Evolutionary conservation across 1,139 yeast genomes (phyloP), one percentile per base, ranked within the genome.

Genomic region (Sugiyamaella sp.): DNA sequence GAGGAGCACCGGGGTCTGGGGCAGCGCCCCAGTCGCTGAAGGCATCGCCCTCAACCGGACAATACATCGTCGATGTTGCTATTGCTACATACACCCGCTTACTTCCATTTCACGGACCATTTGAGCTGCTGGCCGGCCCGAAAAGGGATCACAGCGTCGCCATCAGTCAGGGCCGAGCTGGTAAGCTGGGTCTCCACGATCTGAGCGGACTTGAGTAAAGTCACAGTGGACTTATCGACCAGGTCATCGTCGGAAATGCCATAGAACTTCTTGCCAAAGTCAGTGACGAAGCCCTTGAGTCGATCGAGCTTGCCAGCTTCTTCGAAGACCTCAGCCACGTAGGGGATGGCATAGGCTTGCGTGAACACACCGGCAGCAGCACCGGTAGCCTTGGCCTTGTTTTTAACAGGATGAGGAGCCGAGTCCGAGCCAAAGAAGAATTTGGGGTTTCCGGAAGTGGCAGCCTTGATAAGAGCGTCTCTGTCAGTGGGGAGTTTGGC

Each of bases 341-440:
- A 93, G 17, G 90, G 79, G 32, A 93, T 73, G 2, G 87, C 96
- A 64, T 82, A 82, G 21, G 90, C 81, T 69, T 93, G 99, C 2
- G 98, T 89, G 72, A 81, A 93, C 14, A 93, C 97, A 63, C 99
- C 99, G 14, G 99, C 99, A 66, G 98, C 91, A 12, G 93, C 97
- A 20, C 93, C 95, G 37, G 77, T 74, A 62, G 84, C 91, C 59
- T 80, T 85, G 41, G 89, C 78, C 71, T 93, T 93, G 56, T 83
- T 82, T 60, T 81, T 80, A 29, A 88, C 68, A 12, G 97, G 96
- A 70, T 93, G 99, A 35, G 99, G 99, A 17, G 99, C 99, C 24
- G 97, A 88, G 70, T 93, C 99, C 1, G 97, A 88, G 3, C 99
- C 99, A 66, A 91, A 91, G 74, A 93, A 89, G 71, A 91, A 95